These are phyloP conservation scores for Blastobotrys aristatus DNA, from an alignment of 1,139 yeast genomes.

Conservation along the genomic window DNA sequence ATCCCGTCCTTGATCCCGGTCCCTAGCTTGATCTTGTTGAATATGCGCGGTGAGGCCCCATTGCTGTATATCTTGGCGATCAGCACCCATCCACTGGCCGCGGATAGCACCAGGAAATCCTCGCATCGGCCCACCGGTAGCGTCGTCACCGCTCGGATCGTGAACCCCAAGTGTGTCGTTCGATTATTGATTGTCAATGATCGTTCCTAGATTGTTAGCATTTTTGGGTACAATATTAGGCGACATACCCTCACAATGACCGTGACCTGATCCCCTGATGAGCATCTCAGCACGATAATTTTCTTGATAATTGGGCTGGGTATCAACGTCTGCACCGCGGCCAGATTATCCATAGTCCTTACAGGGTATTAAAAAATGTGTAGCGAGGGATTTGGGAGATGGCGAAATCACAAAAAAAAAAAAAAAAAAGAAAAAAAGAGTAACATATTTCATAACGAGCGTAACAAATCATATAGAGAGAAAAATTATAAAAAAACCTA, in stretches of 20 bases:
- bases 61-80: conserved; percentile 14
- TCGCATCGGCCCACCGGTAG: conserved; percentile 13
- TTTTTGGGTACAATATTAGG: too few relatives aligned
- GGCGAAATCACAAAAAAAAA: background rate
- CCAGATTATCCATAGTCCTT: background rate
- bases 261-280: conserved; percentile 11
- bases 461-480: too few relatives aligned
- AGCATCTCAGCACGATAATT: conserved; percentile 6
- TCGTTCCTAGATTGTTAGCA: conserved; percentile 3
- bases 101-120: conserved; percentile 17
- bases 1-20: background rate
- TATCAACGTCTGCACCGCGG: conserved; percentile 12
- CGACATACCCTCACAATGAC: conserved; percentile 10
- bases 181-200: conserved; percentile 8
- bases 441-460: too few relatives aligned
- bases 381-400: background rate
- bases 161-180: conserved; percentile 9
- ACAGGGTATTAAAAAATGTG: background rate
- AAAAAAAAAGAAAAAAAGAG: background rate
- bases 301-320: conserved; percentile 16
- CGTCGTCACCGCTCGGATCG: conserved; percentile 11
- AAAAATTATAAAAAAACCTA: background rate
- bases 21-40: background rate
- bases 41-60: conserved; percentile 11
- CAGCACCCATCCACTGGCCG: conserved; percentile 16